These are phyloP conservation scores for Westerdykella ornata DNA, from an alignment of 2,329 filamentous ascomycete species.

Conservation along the genomic window DNA sequence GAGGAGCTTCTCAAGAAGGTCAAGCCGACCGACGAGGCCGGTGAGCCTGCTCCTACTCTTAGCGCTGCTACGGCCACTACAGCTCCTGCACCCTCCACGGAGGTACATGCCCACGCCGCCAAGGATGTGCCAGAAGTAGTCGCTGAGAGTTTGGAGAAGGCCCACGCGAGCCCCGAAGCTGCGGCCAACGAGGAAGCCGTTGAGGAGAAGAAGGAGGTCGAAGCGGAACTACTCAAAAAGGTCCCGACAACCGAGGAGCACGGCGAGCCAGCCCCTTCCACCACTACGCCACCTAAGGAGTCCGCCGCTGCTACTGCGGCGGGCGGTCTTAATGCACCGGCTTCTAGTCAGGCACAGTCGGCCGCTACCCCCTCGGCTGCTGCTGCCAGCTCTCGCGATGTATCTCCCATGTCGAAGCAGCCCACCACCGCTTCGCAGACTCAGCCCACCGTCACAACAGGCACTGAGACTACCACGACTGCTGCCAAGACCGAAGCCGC, in stretches of 20 bases:
- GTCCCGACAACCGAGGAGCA: slow-evolving; percentile 35
- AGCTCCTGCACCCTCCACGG: slow-evolving; percentile 23
- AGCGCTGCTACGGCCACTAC: slow-evolving; percentile 35
- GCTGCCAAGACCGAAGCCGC: slow-evolving; percentile 33
- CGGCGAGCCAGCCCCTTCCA: slow-evolving; percentile 36
- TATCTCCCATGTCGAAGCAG: slow-evolving; percentile 38
- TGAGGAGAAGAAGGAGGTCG: slow-evolving; percentile 66
- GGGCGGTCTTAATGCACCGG: slow-evolving; percentile 35
- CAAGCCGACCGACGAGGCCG: slow-evolving; percentile 35
- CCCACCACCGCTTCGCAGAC: slow-evolving; percentile 33
- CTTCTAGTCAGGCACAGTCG: slow-evolving; percentile 24
- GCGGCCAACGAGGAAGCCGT: slow-evolving; percentile 62
- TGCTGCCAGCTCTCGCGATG: slow-evolving; percentile 35
- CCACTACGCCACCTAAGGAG: slow-evolving; percentile 27
- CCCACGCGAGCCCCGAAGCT: slow-evolving; percentile 60
- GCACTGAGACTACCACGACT: slow-evolving; percentile 31
- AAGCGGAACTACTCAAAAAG: slow-evolving; percentile 62
- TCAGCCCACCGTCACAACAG: slow-evolving; percentile 38
- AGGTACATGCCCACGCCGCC: slow-evolving; percentile 38
- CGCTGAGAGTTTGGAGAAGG: slow-evolving; percentile 60
- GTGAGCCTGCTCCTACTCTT: slow-evolving; percentile 41
- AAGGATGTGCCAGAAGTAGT: slow-evolving; percentile 51
- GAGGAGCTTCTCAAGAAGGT: slow-evolving; percentile 64
- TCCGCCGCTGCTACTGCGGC: slow-evolving; percentile 26
- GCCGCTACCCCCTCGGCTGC: slow-evolving; percentile 17